Evolutionary conservation across 331 rosid species (phyloP).

Genomic region (Quercus tomentella): DNA sequence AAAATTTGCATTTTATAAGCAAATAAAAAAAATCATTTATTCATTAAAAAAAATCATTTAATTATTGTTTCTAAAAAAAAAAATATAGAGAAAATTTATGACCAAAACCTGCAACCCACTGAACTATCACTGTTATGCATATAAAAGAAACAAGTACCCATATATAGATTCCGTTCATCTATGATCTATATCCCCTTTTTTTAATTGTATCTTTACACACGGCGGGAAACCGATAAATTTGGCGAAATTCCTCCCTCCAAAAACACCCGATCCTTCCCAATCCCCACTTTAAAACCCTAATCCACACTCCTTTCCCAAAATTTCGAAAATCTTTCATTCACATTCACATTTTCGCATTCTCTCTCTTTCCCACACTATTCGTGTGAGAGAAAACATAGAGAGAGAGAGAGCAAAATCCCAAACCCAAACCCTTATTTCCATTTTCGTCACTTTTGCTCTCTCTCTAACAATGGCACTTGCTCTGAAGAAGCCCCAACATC

Average conservation of each 20-base stretch:
- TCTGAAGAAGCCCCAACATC: not conserved
- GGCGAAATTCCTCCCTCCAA: constrained; percentile 7
- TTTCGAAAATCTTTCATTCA: not conserved
- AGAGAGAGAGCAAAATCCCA: not conserved
- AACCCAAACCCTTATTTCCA: not conserved
- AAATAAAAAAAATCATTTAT: no score
- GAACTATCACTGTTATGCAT: no score
- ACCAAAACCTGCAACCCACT: no score
- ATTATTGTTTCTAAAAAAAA: no score
- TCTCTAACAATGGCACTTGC: constrained; percentile 1
- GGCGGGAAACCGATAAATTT: constrained; percentile 6
- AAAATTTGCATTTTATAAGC: no score
- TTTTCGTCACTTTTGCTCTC: not conserved
- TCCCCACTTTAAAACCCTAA: not conserved
- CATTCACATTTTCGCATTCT: not conserved
- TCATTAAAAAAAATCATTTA: no score
- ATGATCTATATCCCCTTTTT: no score
- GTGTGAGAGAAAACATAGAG: not conserved
- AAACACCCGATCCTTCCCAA: not conserved
- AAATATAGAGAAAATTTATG: no score
- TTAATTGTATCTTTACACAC: not conserved
- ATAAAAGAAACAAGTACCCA: no score
- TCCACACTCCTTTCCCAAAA: not conserved
- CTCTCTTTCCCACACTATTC: not conserved
- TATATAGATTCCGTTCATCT: no score